phyloP scores from a whole-genome alignment of 306 rosid species.

The Rosa rugosa region DNA sequence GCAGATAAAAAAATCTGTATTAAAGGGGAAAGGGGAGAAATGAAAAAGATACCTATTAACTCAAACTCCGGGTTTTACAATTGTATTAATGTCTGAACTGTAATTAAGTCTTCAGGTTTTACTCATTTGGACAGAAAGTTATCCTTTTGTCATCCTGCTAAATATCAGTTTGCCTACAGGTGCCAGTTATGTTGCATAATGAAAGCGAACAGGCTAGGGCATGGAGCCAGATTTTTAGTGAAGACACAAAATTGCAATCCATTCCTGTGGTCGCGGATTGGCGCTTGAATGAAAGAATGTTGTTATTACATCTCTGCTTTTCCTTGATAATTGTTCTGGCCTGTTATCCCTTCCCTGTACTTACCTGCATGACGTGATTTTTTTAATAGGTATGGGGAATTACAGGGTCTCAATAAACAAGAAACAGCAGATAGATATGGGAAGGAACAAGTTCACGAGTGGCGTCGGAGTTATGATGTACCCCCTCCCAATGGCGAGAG shows the following conservation, averaged over 20 bases:
- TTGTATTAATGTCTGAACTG: background rate
- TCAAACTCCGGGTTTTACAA: background rate
- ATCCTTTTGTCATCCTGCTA: conserved; percentile 12
- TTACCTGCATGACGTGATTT: conserved; percentile 8
- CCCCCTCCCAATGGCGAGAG: conserved; percentile 99
- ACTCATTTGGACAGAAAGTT: background rate
- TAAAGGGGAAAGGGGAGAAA: background rate
- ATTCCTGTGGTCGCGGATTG: conserved; percentile 87
- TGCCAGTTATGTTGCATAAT: conserved; percentile 77
- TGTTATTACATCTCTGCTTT: conserved; percentile 27
- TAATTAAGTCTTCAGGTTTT: background rate
- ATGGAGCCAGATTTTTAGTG: conserved; percentile 90
- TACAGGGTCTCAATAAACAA: conserved; percentile 97
- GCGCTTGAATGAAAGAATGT: conserved; percentile 99
- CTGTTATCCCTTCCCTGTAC: background rate
- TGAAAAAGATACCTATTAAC: background rate
- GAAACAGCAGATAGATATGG: conserved; percentile 98
- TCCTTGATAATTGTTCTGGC: conserved; percentile 20
- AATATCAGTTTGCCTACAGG: conserved; percentile 49
- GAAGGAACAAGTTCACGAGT: conserved; percentile 91
- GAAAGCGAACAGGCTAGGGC: conserved; percentile 81
- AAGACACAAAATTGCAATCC: conserved; percentile 90
- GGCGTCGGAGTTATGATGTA: conserved; percentile 95
- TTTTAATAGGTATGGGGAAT: conserved; percentile 84
- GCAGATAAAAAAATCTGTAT: background rate